phyloP scores from a whole-genome alignment of 2,329 filamentous ascomycete genomes.

The Magnaporthiopsis rhizophila region DNA sequence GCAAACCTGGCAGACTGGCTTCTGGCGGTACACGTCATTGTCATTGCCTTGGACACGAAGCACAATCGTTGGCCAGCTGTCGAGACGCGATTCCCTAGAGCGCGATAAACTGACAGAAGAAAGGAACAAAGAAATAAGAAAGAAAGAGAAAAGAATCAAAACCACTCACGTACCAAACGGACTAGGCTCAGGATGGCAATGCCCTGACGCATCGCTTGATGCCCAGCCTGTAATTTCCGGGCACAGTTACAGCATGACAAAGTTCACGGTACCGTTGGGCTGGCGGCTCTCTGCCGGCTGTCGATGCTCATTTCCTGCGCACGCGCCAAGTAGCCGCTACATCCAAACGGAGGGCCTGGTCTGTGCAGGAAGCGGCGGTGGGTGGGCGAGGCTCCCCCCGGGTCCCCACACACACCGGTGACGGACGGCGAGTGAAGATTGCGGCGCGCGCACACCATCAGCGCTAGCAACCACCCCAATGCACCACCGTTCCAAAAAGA shows the following conservation, averaged over 20 bases:
- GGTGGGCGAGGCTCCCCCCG: too few species aligned
- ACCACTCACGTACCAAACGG: neutral
- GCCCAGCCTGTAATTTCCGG: slow-evolving; percentile 3
- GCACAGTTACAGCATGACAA: neutral
- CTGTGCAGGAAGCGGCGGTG: neutral
- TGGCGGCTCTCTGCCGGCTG: neutral
- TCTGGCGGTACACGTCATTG: neutral
- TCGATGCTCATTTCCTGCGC: neutral
- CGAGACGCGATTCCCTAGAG: neutral
- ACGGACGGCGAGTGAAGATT: neutral
- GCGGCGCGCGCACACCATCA: neutral
- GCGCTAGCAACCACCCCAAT: neutral
- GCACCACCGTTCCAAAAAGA: neutral
- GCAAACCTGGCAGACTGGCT: neutral
- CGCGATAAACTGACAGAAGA: neutral
- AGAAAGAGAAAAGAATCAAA: neutral
- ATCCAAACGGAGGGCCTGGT: neutral
- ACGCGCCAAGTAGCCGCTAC: neutral
- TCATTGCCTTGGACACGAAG: neutral
- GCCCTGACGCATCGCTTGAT: neutral
- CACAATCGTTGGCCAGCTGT: neutral
- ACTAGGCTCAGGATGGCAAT: neutral
- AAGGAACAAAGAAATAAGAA: neutral
- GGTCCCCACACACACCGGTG: neutral
- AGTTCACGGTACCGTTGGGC: neutral